These are phyloP conservation scores for Parastagonospora avenae DNA, from an alignment of 2,329 filamentous ascomycete genomes.

Conservation along the genomic window DNA sequence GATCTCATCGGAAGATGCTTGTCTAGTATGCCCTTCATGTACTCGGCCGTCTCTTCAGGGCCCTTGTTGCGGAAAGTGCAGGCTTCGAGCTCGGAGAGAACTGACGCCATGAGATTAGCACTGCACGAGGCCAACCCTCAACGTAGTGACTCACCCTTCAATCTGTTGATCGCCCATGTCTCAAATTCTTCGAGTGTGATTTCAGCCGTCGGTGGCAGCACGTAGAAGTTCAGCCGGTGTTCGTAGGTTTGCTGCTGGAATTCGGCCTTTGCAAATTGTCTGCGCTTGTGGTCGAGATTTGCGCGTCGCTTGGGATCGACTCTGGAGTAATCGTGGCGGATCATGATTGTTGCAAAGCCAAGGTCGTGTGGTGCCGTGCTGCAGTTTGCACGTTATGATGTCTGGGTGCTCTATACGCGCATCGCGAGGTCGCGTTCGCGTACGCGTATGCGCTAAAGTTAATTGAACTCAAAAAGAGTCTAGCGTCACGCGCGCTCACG, in stretches of 20 bases:
- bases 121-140: background rate
- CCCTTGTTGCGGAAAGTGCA: conserved; percentile 93
- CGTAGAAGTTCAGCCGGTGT: conserved; percentile 90
- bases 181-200: conserved; percentile 98
- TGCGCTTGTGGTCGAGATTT: conserved; percentile 78
- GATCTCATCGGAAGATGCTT: conserved; percentile 84
- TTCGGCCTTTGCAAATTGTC: conserved; percentile 78
- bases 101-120: conserved; percentile 49
- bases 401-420: background rate
- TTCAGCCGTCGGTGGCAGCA: conserved; percentile 84
- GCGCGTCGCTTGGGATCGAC: conserved; percentile 75
- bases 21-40: conserved; percentile 85
- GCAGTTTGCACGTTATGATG: conserved; percentile 6
- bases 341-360: conserved; percentile 28
- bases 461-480: background rate
- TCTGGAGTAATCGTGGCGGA: conserved; percentile 48
- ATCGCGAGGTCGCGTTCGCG: background rate
- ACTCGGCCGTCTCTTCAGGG: conserved; percentile 76
- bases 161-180: conserved; percentile 94
- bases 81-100: conserved; percentile 86
- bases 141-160: conserved; percentile 62
- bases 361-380: conserved; percentile 7
- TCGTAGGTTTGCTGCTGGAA: conserved; percentile 82
- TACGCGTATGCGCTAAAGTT: background rate
- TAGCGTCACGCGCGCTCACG: too few species aligned